Conservation (phyloP, 441 rosid genomes). For the Bocquillonia castaneifolia region DNA sequence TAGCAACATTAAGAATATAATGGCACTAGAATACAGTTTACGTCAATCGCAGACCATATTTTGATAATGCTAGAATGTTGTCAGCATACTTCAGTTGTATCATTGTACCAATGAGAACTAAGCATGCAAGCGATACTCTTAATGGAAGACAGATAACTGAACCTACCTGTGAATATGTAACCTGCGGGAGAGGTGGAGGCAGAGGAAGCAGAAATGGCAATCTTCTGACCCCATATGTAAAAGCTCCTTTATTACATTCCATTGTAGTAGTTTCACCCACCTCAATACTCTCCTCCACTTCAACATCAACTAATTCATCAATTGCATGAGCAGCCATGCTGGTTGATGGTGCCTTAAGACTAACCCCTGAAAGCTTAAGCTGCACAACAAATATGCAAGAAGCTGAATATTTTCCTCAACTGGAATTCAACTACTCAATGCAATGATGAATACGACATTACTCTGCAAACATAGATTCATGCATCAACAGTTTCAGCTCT, state of each 20-base stretch:
- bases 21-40: neutral
- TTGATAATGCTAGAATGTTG: neutral
- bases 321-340: constrained; percentile 65
- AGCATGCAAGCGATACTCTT: neutral
- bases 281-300: constrained; percentile 39
- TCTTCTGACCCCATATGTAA: constrained; percentile 16
- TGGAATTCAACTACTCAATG: neutral
- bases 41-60: neutral
- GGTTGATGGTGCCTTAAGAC: constrained; percentile 44
- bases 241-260: constrained; percentile 20
- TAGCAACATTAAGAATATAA: neutral
- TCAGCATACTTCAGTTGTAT: neutral
- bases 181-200: constrained; percentile 41
- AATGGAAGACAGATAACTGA: neutral
- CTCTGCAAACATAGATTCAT: no score
- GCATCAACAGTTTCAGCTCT: neutral
- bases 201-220: constrained; percentile 39
- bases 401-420: neutral
- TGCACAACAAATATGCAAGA: constrained; percentile 21
- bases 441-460: neutral
- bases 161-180: constrained; percentile 48
- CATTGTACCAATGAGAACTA: neutral
- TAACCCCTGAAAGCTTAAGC: constrained; percentile 32
- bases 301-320: constrained; percentile 48
- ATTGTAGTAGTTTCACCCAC: constrained; percentile 30